phyloP scores from a whole-genome alignment of 2,329 filamentous ascomycete genomes.

The Ophiostoma piceae region DNA sequence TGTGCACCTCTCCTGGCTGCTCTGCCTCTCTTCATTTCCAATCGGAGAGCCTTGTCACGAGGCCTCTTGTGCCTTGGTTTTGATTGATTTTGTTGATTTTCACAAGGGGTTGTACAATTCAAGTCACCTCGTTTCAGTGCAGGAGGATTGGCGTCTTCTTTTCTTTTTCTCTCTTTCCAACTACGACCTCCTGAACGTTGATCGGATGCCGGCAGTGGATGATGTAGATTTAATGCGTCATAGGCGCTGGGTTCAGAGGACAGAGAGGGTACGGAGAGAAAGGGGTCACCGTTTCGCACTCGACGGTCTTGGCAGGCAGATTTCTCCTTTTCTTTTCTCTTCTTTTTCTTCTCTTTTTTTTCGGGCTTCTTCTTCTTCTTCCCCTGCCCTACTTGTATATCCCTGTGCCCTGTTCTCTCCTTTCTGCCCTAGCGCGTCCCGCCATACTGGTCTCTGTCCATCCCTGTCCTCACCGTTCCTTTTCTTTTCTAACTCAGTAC shows the following conservation, averaged over 20 bases:
- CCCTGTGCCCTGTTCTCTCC: neutral
- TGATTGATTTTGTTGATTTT: neutral
- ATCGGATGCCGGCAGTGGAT: neutral
- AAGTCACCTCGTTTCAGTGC: no score
- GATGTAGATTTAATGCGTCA: neutral
- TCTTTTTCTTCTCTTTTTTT: neutral
- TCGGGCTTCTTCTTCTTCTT: neutral
- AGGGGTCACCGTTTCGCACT: neutral
- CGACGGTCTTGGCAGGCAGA: neutral
- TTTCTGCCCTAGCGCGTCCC: constrained; percentile 9
- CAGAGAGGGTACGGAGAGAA: neutral
- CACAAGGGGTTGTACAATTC: no score
- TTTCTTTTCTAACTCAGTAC: no score
- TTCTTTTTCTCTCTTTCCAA: no score
- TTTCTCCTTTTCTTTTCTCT: neutral
- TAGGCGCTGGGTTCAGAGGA: neutral
- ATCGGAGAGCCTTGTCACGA: neutral
- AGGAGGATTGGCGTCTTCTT: no score
- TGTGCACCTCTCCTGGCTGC: neutral
- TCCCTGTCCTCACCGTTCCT: neutral
- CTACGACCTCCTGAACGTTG: neutral
- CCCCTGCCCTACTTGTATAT: neutral
- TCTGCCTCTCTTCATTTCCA: neutral
- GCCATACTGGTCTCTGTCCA: constrained; percentile 7
- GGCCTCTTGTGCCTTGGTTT: neutral